Evolutionary conservation across 306 rosid genomes (phyloP), one percentile per base, ranked within the genome.

Genomic region (Vigna reflexopilosa): DNA sequence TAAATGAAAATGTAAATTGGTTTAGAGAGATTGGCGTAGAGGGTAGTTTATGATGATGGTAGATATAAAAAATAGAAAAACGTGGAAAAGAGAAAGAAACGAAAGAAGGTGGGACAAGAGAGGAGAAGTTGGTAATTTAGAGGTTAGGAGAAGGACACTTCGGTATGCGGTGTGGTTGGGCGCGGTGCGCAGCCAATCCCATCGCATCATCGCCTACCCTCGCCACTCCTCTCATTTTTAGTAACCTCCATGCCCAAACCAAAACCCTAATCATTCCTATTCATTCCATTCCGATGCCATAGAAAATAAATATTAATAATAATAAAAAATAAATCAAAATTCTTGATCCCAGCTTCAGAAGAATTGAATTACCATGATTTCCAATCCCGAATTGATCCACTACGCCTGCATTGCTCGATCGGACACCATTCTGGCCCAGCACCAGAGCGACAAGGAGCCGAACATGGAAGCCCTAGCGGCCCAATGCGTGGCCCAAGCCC

Each of bases 351-450:
- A 42, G 4, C 4, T 9, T 42, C 47, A 9, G 19, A 50, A 50
- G 11, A 51, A 51, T 50, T 50, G 22, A 51, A 51, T 50, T 50
- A 10, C 9, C 9, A 90, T 90, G 96, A 80, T 79, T 79, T 66
- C 72, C 17, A 90, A 90, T 80, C 98, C 97, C 17, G 82, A 85
- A 52, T 79, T 86, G 10, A 83, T 95, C 62, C 81, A 82, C 67
- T 91, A 95, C 45, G 82, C 85, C 20, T 93, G 98, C 96, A 90
- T 93, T 93, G 96, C 96, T 4, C 82, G 80, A 66, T 84, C 83
- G n/a, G 77, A 59, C 34, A 87, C 90, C 8, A 77, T 91, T 76
- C 85, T 95, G 9, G 97, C 88, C 66, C 89, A 90, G 52, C 83
- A 88, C 75, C 28, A n/a, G 42, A 44, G 19, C 49, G 56, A 84